Evolutionary conservation across 257 asterid genomes (phyloP).

Genomic region (Lycium ferocissimum): DNA sequence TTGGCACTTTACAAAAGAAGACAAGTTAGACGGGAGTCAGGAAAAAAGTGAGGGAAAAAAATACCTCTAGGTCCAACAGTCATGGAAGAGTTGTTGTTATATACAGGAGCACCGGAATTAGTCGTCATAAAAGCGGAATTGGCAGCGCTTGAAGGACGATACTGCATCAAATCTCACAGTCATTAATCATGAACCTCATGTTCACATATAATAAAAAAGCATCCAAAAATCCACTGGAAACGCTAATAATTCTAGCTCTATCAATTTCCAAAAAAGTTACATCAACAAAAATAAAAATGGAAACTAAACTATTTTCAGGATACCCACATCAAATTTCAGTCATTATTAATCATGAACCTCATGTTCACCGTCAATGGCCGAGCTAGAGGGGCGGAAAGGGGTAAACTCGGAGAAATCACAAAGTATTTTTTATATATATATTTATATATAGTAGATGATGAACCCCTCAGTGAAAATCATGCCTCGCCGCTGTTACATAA

Average conservation of each 20-base stretch:
- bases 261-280: background rate
- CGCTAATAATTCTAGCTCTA: background rate
- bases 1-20: background rate
- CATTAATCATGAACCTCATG: constrained; percentile 22
- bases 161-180: constrained; percentile 54
- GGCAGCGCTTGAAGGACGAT: constrained; percentile 84
- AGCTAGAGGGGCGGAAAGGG: too few relatives aligned
- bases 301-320: background rate
- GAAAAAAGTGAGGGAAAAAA: background rate
- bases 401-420: too few relatives aligned
- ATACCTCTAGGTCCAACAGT: constrained; percentile 88
- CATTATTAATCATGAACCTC: too few relatives aligned
- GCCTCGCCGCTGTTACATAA: too few relatives aligned
- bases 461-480: too few relatives aligned
- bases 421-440: too few relatives aligned
- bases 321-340: too few relatives aligned
- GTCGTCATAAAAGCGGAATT: constrained; percentile 83
- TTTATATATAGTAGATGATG: too few relatives aligned
- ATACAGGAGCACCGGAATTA: constrained; percentile 87
- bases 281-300: background rate
- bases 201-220: background rate
- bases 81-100: constrained; percentile 83
- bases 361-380: too few relatives aligned
- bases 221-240: background rate
- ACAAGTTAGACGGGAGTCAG: background rate